phyloP scores from a whole-genome alignment of 352 stramenopile genomes.

The Globisporangium rhizosaccharum region DNA sequence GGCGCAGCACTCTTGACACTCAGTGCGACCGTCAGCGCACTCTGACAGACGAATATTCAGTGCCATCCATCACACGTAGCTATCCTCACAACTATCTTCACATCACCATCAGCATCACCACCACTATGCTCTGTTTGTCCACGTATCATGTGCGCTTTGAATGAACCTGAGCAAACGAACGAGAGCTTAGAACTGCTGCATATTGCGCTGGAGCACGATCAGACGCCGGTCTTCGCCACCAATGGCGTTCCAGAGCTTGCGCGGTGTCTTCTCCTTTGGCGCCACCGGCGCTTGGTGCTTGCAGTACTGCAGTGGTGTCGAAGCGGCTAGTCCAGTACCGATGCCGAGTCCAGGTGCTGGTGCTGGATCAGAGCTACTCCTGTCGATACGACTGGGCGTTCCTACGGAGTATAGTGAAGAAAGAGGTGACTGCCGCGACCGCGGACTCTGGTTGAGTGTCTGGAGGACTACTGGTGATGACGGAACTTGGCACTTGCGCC shows the following conservation, averaged over 20 bases:
- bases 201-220: conserved; percentile 58
- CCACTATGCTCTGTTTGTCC: too few relatives aligned
- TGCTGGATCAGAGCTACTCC: background rate
- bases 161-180: background rate
- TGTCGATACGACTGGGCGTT: background rate
- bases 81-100: too few relatives aligned
- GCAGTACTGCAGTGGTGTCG: conserved; percentile 37
- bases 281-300: conserved; percentile 53
- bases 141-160: background rate
- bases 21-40: background rate
- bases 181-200: conserved; percentile 13
- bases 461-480: conserved; percentile 19
- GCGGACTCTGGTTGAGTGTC: conserved; percentile 21
- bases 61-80: background rate
- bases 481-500: conserved; percentile 18
- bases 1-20: background rate
- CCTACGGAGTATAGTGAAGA: background rate
- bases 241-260: conserved; percentile 76
- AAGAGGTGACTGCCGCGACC: conserved; percentile 3
- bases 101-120: too few relatives aligned
- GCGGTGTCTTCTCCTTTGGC: conserved; percentile 51
- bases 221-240: conserved; percentile 66
- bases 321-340: conserved; percentile 5
- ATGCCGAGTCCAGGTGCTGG: conserved; percentile 12
- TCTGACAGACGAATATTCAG: background rate